These are phyloP conservation scores for Lycium barbarum DNA, from an alignment of 257 asterid genomes.

Conservation along the genomic window DNA sequence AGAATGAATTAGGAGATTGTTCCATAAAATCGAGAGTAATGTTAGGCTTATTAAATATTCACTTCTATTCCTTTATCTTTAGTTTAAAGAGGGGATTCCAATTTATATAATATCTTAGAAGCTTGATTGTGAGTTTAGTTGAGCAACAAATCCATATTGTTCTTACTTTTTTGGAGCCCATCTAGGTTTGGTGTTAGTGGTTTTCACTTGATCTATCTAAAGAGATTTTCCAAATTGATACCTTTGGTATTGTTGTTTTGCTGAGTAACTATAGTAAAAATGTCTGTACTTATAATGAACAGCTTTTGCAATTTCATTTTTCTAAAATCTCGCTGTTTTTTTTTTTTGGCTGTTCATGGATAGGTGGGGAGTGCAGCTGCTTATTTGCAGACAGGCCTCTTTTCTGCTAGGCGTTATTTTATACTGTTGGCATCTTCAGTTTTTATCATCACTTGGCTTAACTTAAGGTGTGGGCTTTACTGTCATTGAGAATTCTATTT, in stretches of 20 bases:
- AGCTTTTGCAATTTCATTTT: neutral
- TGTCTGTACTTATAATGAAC: neutral
- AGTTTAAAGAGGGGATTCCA: neutral
- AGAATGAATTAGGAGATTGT: neutral
- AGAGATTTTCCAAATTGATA: neutral
- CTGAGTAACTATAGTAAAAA: neutral
- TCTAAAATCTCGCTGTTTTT: neutral
- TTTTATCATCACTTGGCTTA: constrained; percentile 85
- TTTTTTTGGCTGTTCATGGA: constrained; percentile 17
- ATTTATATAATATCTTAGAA: neutral
- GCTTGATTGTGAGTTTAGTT: neutral
- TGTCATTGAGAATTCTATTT: constrained; percentile 12
- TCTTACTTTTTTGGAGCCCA: neutral
- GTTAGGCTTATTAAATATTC: neutral
- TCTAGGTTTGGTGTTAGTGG: neutral
- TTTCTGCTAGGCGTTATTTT: constrained; percentile 57
- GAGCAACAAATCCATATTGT: neutral
- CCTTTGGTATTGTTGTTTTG: neutral
- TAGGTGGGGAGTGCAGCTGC: constrained; percentile 98
- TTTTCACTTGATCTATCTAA: neutral
- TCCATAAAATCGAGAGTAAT: neutral
- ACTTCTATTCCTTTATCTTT: neutral
- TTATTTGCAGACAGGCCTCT: constrained; percentile 73
- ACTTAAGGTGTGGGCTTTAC: constrained; percentile 66
- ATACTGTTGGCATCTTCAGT: constrained; percentile 72